Percentiles rank a stretch among this genome's conserved stretches.
These are phyloP conservation scores for Camellia granthamiana DNA, from an alignment of 148 eudicot species.

Conservation along the genomic window DNA sequence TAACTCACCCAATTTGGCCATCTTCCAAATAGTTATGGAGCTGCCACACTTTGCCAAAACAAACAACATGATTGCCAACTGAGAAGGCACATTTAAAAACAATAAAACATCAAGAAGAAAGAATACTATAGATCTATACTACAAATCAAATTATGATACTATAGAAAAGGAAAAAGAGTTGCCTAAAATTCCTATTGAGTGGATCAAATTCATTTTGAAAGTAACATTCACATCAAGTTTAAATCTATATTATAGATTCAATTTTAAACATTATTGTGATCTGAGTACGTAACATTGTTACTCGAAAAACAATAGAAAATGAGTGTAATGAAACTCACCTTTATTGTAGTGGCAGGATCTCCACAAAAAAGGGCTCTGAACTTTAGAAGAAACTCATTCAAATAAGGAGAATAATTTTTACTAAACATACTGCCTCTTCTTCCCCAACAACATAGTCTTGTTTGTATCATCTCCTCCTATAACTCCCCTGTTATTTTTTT, in stretches of 20 bases:
- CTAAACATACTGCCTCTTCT: slow-evolving; percentile 69
- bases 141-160: too few relatives aligned
- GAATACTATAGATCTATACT: too few relatives aligned
- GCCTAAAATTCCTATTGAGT: too few relatives aligned
- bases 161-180: too few relatives aligned
- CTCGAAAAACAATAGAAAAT: background rate
- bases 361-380: slow-evolving; percentile 70
- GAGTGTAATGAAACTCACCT: slow-evolving; percentile 35
- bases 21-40: slow-evolving; percentile 78
- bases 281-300: too few relatives aligned
- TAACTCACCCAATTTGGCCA: slow-evolving; percentile 66
- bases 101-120: background rate
- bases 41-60: slow-evolving; percentile 76
- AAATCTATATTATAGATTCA: too few relatives aligned
- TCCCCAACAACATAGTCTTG: slow-evolving; percentile 50
- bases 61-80: slow-evolving; percentile 78
- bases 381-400: slow-evolving; percentile 64
- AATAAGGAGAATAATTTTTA: slow-evolving; percentile 55
- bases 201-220: too few relatives aligned
- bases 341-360: slow-evolving; percentile 82
- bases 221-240: too few relatives aligned
- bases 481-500: slow-evolving; percentile 35
- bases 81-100: slow-evolving; percentile 20
- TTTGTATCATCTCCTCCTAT: slow-evolving; percentile 22
- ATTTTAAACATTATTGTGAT: too few relatives aligned